These are phyloP conservation scores for Backusella westeae DNA, from an alignment of 192 early-diverging fungal genomes.

Conservation along the genomic window DNA sequence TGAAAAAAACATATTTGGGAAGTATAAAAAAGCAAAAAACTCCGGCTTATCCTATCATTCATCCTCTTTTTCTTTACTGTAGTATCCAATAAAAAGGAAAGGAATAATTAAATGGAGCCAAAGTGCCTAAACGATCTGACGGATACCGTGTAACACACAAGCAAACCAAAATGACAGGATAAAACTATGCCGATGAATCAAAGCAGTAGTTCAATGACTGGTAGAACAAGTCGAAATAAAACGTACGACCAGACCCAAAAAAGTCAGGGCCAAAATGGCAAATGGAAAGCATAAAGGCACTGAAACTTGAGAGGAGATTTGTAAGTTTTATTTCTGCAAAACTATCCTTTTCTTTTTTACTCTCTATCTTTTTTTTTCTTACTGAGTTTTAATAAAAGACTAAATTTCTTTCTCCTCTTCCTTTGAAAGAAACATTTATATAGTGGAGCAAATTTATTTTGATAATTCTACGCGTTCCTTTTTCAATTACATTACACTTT, in stretches of 20 bases:
- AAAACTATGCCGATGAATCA: neutral
- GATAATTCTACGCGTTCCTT: conserved; percentile 5
- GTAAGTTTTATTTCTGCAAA: conserved; percentile 2
- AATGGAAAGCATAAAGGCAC: neutral
- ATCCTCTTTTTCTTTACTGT: neutral
- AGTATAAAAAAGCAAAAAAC: neutral
- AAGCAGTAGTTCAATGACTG: neutral
- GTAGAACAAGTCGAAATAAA: neutral
- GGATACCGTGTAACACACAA: neutral
- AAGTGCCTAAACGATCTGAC: neutral
- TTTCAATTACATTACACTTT: neutral
- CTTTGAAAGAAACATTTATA: conserved; percentile 1
- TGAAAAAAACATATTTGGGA: neutral
- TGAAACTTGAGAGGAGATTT: neutral
- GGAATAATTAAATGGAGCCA: neutral
- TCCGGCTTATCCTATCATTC: neutral
- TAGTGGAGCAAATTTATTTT: neutral
- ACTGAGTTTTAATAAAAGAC: neutral
- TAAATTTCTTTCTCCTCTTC: conserved; percentile 6
- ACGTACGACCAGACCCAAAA: neutral
- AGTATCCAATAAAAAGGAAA: neutral
- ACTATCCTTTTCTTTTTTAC: neutral
- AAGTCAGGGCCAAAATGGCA: neutral
- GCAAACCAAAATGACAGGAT: neutral
- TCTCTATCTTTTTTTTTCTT: neutral